phyloP scores from a whole-genome alignment of 2,329 filamentous ascomycete genomes.

The Pseudophaeomoniella oleicola region DNA sequence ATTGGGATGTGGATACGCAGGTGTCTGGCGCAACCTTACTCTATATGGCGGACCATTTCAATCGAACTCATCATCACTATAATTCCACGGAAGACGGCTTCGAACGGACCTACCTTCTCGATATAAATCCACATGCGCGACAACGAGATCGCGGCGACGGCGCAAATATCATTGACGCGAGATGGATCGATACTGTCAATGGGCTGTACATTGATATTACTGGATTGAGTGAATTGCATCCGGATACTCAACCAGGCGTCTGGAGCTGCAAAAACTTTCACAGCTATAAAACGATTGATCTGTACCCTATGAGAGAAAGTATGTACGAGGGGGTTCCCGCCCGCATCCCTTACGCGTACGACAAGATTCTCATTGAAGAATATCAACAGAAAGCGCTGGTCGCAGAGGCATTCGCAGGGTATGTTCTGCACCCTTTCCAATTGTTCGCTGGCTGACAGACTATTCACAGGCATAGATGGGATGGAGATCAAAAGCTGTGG shows the following conservation, averaged over 20 bases:
- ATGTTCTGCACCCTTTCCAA: constrained; percentile 7
- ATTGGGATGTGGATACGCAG: constrained; percentile 73
- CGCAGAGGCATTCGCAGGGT: constrained; percentile 21
- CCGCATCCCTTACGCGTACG: constrained; percentile 43
- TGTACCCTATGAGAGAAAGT: constrained; percentile 62
- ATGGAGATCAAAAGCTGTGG: constrained; percentile 18
- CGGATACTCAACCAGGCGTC: constrained; percentile 42
- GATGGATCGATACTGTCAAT: constrained; percentile 65
- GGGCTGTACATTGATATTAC: constrained; percentile 79
- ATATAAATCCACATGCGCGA: constrained; percentile 58
- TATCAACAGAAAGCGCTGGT: constrained; percentile 22
- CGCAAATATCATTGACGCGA: constrained; percentile 66
- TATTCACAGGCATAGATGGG: constrained; percentile 22
- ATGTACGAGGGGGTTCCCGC: constrained; percentile 61
- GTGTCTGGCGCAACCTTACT: constrained; percentile 52
- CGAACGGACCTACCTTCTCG: constrained; percentile 50
- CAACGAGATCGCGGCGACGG: constrained; percentile 51
- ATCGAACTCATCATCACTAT: constrained; percentile 47
- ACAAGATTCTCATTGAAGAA: constrained; percentile 22
- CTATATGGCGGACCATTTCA: constrained; percentile 51
- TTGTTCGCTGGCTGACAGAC: constrained; percentile 1
- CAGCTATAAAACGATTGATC: constrained; percentile 51
- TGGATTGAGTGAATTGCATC: constrained; percentile 53
- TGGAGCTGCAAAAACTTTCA: constrained; percentile 75
- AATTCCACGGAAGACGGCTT: constrained; percentile 24